Evolutionary conservation across 1,284 basidiomycete species (phyloP), one percentile per base, ranked within the genome.

Genomic region (Pyrrhoderma noxium): DNA sequence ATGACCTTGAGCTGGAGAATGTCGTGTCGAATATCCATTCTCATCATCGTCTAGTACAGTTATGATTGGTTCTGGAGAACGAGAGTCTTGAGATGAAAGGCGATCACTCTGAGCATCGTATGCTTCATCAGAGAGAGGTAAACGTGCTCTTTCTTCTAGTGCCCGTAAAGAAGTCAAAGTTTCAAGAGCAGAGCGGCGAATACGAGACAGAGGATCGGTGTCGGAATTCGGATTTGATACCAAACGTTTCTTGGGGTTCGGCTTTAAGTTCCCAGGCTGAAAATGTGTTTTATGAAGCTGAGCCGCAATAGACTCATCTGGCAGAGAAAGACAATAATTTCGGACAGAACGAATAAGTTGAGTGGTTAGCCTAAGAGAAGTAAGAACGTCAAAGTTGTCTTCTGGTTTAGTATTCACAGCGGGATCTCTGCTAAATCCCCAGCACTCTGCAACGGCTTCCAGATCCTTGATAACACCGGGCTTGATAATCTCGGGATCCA

Each of bases 281-380:
- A 71, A 75, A 14, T 82, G 71, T 21, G 41, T 22, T 13, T 52
- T 51, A 7, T 36, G 35, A 14, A 45, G 43, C 2, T 72, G 71
- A 3, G 75, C 72, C 22, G 72, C 75, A 11, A 76, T 69, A 2
- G 76, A 74, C 56, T 89, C 86, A 60, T 87, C 84, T 0, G 88
- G 89, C 14, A 91, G 76, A 0, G 85, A 81, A 23, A 91, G 70
- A 23, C 89, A 70, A 62, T 90, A 91, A 63, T 89, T 89, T 19
- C 89, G 76, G 27, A 89, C 83, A 21, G 83, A 80, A 35, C 89
- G 79, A 51, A 93, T 80, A 3, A 85, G 79, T 42, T 74, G 76
- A 3, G 89, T 92, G 0, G 87, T 91, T 1, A 74, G 77, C 62
- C 87, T 81, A 45, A 92, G 76, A 2, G 81, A 69, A 8, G 69